Base-by-base conservation (phyloP, 805 yeast genomes). In the Saccharomyces paradoxus region DNA sequence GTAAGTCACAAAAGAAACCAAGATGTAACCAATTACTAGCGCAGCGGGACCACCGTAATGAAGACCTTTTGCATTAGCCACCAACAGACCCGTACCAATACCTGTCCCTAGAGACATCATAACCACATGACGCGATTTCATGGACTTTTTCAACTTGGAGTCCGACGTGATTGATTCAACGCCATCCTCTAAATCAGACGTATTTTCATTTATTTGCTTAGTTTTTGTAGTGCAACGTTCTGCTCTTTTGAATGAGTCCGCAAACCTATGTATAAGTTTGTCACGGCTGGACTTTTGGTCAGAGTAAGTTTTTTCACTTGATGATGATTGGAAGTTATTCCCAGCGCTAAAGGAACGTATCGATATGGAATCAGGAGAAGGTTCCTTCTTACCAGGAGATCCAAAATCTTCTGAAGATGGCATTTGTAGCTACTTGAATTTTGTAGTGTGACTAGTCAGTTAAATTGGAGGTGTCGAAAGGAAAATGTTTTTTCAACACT, bases 81-180 rank as follows among this genome's bases (percentile, higher is more conserved):
- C 80, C 60, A 78, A 71, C 32, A 83, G 70, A 56, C 87, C 88
- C 13, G 92, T 84, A 62, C 96, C 96, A 56, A 88, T 84, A 48
- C 91, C 84, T 53, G 92, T 90, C 53, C 91, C 94, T 51, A 89
- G 75, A 49, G 94, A 89, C 69, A 88, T 84, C 81, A 87, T 81
- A 56, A 81, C 79, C 56, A 84, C 78, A 60, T 85, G 90, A 46
- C 79, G 66, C 13, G 71, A 58, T 41, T 66, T 65, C 58, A 59
- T 55, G 1, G 58, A 51, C 49, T 55, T 61, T 51, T 56, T 60
- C 47, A 60, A 54, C 14, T 56, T 49, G 13, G 54, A 47, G n/a
- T 54, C 55, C 2, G 60, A 53, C 13, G 49, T 28, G 2, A 55
- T 49, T 4, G 61, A 56, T 12, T 50, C 46, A 29, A 53, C 53